phyloP scores from a whole-genome alignment of 768 basidiomycete species.

The Mycena polygramma region DNA sequence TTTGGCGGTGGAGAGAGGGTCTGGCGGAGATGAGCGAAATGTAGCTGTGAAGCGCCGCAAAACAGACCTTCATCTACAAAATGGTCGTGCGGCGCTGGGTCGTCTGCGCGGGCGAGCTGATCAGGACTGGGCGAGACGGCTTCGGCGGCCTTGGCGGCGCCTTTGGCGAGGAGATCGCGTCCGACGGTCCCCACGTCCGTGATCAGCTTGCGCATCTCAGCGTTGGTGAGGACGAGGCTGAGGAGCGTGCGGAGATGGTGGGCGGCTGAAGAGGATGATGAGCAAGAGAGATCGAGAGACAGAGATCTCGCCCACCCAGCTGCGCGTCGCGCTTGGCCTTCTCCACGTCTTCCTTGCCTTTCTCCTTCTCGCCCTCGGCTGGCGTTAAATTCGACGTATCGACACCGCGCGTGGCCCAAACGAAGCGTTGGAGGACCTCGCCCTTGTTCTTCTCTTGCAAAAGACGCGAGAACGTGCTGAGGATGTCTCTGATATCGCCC shows the following conservation, averaged over 20 bases:
- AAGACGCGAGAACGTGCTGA: slow-evolving; percentile 72
- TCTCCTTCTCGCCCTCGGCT: slow-evolving; percentile 47
- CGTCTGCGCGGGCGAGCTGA: slow-evolving; percentile 72
- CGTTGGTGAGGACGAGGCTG: slow-evolving; percentile 91
- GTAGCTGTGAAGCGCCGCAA: too few relatives aligned
- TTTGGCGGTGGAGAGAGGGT: slow-evolving; percentile 44
- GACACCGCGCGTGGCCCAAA: slow-evolving; percentile 82
- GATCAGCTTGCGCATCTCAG: slow-evolving; percentile 91
- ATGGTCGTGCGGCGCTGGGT: slow-evolving; percentile 75
- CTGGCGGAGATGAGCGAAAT: slow-evolving; percentile 43
- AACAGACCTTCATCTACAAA: slow-evolving; percentile 66
- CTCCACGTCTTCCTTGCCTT: slow-evolving; percentile 36
- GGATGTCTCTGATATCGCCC: slow-evolving; percentile 82
- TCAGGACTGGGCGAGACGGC: slow-evolving; percentile 76
- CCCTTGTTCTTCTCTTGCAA: slow-evolving; percentile 88
- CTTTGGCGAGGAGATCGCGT: slow-evolving; percentile 85
- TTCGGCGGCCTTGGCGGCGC: slow-evolving; percentile 78
- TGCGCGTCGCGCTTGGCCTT: slow-evolving; percentile 65
- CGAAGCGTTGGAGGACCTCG: slow-evolving; percentile 92
- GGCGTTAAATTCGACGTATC: slow-evolving; percentile 43
- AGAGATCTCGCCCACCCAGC: slow-evolving; percentile 59
- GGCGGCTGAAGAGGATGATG: slow-evolving; percentile 64
- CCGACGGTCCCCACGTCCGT: slow-evolving; percentile 83
- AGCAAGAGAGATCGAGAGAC: slow-evolving; percentile 9
- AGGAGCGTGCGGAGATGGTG: slow-evolving; percentile 90